These are phyloP conservation scores for Pythium dissimile DNA, from an alignment of 352 stramenopile genomes.

Conservation along the genomic window DNA sequence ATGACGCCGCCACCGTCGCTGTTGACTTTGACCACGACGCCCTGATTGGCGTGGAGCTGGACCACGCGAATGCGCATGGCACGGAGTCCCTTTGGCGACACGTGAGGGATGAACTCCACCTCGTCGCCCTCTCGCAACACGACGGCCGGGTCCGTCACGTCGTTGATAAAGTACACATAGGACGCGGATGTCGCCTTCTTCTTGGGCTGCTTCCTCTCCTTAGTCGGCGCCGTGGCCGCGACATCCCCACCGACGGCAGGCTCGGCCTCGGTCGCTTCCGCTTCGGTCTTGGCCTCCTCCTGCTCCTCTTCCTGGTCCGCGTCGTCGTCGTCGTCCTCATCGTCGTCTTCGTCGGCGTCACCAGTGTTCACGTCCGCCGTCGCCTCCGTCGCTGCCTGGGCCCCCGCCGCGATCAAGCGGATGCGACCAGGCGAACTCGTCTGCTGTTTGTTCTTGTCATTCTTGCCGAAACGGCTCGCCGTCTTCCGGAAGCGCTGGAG, in stretches of 20 bases:
- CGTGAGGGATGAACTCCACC: slow-evolving; percentile 58
- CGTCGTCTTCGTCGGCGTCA: slow-evolving; percentile 22
- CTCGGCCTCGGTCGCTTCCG: slow-evolving; percentile 1
- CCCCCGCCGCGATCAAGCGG: slow-evolving; percentile 17
- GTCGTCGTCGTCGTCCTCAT: slow-evolving; percentile 21
- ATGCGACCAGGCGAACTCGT: slow-evolving; percentile 58
- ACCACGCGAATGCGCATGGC: slow-evolving; percentile 57
- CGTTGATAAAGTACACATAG: slow-evolving; percentile 66
- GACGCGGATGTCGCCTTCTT: slow-evolving; percentile 13
- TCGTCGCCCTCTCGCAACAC: slow-evolving; percentile 71
- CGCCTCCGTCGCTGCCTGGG: not conserved
- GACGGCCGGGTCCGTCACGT: slow-evolving; percentile 46
- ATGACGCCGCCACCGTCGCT: slow-evolving; percentile 52
- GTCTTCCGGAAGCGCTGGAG: slow-evolving; percentile 42
- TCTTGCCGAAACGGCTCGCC: slow-evolving; percentile 31
- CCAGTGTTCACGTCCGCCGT: slow-evolving; percentile 5
- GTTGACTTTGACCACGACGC: slow-evolving; percentile 50
- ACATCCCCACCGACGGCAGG: no score
- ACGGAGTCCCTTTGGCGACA: slow-evolving; percentile 38
- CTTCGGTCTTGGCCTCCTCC: slow-evolving; percentile 10
- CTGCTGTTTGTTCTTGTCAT: slow-evolving; percentile 30
- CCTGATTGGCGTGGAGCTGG: slow-evolving; percentile 48
- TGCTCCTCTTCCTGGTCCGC: slow-evolving; percentile 16
- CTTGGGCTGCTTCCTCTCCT: slow-evolving; percentile 17
- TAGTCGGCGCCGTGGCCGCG: not conserved